Percentiles rank a stretch among this genome's conserved stretches.
phyloP scores from a whole-genome alignment of 140 eudicot species.

The Bidens hawaiensis region DNA sequence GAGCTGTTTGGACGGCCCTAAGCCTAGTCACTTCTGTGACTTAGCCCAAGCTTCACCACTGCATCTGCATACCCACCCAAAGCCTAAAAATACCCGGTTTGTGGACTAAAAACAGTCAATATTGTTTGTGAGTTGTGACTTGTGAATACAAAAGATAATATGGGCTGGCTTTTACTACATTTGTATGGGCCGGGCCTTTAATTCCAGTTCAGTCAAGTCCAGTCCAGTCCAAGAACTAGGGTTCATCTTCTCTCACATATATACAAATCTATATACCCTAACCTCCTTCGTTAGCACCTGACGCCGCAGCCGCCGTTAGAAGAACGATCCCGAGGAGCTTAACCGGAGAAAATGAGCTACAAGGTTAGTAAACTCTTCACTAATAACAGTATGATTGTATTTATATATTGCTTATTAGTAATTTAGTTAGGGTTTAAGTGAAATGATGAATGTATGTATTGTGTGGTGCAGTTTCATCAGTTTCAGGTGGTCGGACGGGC shows the following conservation, averaged over 20 bases:
- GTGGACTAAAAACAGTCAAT: too few relatives aligned
- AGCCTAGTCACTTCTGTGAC: too few relatives aligned
- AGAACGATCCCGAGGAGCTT: slow-evolving; percentile 11
- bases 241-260: slow-evolving; percentile 22
- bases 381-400: too few relatives aligned
- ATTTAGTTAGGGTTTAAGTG: neutral
- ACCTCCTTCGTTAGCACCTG: neutral
- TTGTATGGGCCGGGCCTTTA: slow-evolving; percentile 5
- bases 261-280: slow-evolving; percentile 21
- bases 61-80: too few relatives aligned
- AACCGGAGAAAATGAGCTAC: slow-evolving; percentile 26
- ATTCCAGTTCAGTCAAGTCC: slow-evolving; percentile 16
- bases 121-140: too few relatives aligned
- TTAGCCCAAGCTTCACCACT: too few relatives aligned
- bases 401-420: too few relatives aligned
- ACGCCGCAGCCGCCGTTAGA: slow-evolving; percentile 12
- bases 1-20: too few relatives aligned
- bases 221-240: slow-evolving; percentile 17
- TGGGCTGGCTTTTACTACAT: slow-evolving; percentile 1
- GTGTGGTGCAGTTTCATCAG: slow-evolving; percentile 72
- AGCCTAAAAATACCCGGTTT: too few relatives aligned
- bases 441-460: neutral
- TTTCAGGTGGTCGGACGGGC: slow-evolving; percentile 92
- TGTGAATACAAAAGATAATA: neutral
- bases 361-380: neutral